These are phyloP conservation scores for Macroventuria anomochaeta DNA, from an alignment of 2,329 filamentous ascomycete species.

Conservation along the genomic window DNA sequence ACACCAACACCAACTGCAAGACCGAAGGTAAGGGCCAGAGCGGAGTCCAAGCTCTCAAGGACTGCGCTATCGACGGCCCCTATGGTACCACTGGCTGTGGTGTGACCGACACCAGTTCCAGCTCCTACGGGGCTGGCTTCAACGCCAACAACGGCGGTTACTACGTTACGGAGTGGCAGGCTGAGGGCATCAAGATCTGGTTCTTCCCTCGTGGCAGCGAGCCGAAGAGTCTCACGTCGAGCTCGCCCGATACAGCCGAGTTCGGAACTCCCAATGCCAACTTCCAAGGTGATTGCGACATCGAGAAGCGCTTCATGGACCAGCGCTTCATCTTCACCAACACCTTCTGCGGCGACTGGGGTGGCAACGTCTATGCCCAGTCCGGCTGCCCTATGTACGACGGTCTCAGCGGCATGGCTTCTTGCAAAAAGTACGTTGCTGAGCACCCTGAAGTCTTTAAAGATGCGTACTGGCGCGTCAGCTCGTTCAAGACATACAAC, in stretches of 20 bases:
- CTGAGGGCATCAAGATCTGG: conserved; percentile 73
- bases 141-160: conserved; percentile 54
- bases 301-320: conserved; percentile 70
- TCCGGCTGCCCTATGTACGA: conserved; percentile 60
- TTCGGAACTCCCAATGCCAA: conserved; percentile 72
- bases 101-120: conserved; percentile 45
- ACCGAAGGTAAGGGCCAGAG: conserved; percentile 26
- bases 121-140: conserved; percentile 59
- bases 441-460: conserved; percentile 71
- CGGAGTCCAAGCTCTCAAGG: conserved; percentile 10
- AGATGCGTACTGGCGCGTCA: conserved; percentile 76
- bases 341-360: conserved; percentile 89
- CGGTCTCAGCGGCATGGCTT: conserved; percentile 17
- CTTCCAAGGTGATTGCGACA: conserved; percentile 76
- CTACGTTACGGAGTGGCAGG: conserved; percentile 67
- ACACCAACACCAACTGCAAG: conserved; percentile 37
- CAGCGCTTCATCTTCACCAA: conserved; percentile 81
- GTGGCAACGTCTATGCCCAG: conserved; percentile 69
- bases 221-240: conserved; percentile 65
- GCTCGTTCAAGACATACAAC: conserved; percentile 36
- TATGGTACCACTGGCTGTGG: conserved; percentile 50
- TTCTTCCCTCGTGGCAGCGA: conserved; percentile 73
- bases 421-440: conserved; percentile 74
- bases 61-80: conserved; percentile 29
- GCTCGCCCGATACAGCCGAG: conserved; percentile 64